Conservation (phyloP, 371 early-diverging fungal species). For the Mucor lusitanicus region DNA sequence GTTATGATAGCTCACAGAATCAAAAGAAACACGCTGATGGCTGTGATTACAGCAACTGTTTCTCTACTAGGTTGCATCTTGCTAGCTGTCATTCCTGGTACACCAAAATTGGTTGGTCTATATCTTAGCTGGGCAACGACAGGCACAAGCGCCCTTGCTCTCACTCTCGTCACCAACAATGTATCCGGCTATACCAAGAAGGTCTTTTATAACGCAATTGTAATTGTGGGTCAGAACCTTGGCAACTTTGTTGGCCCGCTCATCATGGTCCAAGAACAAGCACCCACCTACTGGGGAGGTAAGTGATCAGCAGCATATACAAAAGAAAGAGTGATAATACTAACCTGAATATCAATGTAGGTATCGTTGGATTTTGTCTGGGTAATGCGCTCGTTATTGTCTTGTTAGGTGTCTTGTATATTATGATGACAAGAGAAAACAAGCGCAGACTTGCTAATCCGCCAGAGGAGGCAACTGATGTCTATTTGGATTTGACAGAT, state of each 20-base stretch:
- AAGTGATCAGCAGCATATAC: too few relatives aligned
- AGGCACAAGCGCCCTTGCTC: conserved; percentile 9
- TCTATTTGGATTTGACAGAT: conserved; percentile 39
- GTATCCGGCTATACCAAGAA: conserved; percentile 31
- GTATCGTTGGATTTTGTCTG: conserved; percentile 19
- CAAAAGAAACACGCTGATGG: conserved; percentile 6
- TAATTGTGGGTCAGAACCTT: conserved; percentile 20
- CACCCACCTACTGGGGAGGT: conserved; percentile 17
- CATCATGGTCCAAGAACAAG: conserved; percentile 21
- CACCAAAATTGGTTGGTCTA: conserved; percentile 21
- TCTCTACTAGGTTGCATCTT: conserved; percentile 23
- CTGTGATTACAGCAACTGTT: background rate
- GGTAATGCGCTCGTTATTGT: conserved; percentile 20
- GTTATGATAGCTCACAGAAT: conserved; percentile 9
- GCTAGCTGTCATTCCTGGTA: conserved; percentile 19
- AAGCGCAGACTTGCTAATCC: conserved; percentile 20
- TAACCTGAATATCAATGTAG: background rate
- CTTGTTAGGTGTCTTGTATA: conserved; percentile 10
- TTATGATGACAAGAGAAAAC: conserved; percentile 26
- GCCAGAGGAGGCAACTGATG: conserved; percentile 8
- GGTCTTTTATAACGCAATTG: conserved; percentile 21
- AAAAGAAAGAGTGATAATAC: too few relatives aligned
- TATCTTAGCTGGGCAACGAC: conserved; percentile 27
- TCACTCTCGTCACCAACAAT: conserved; percentile 24
- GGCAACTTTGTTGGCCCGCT: conserved; percentile 35